Base-by-base conservation (phyloP, 1,284 basidiomycete species). In the Anthracocystis walkeri region DNA sequence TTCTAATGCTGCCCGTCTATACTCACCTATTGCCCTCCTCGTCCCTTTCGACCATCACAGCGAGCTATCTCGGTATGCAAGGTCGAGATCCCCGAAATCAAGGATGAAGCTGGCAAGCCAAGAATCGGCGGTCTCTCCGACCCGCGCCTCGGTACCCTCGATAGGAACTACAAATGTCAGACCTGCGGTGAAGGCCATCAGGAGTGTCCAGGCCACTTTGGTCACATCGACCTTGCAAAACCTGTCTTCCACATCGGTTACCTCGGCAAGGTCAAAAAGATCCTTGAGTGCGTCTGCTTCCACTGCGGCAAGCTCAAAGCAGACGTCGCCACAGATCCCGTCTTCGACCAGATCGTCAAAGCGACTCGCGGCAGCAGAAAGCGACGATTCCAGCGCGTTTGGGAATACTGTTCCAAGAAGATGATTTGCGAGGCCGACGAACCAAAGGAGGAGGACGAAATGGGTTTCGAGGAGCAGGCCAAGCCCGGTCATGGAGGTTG, bases 121-220 rank as follows among this genome's bases (percentile, higher is more conserved):
- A 57, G 96, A 95, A 88, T 89, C 90, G 64, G 95, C 40, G 97
- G 97, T 71, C 89, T 99, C 80, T 97, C 97, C 90, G 97, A 99
- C 87, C 94, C 95, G 58, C 91, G 94, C 66, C 94, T 99, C 91
- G 97, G 97, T 52, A 99, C 87, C 35, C 98, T 98, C 86, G 96
- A 99, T 88, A 90, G 97, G 77, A 98, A 98, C 87, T 98, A 97
- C 89, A 99, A 99, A 88, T 99, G 97, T 86, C 95, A 98, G 88
- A 99, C 97, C 27, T 99, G 97, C 87, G 95, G 95, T 82, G 89
- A 96, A 69, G 80, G 95, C 53, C 82, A 83, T 75, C 80, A 79
- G 5, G 84, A 85, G 44, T 86, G 84, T 87, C 96, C 97, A 33
- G 97, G 97, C 61, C 97, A 99, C 87, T 99, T 99, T 87, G 96